Conservation (phyloP, 257 asterid species). For the Solanum sitiens region DNA sequence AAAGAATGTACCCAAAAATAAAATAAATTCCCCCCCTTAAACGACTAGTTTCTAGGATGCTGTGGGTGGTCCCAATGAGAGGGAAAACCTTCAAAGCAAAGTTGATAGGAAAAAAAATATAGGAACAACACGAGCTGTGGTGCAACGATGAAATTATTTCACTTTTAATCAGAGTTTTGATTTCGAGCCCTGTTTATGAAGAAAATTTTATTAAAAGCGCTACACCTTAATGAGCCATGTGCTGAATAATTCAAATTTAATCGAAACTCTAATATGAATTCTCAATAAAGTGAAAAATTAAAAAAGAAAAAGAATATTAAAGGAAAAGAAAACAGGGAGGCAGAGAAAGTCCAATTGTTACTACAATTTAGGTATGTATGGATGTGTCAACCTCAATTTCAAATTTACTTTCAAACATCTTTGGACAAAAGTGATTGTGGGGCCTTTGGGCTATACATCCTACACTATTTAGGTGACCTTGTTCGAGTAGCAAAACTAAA, state of each 20-base stretch:
- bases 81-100: neutral
- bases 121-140: neutral
- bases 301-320: no score
- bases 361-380: neutral
- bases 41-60: neutral
- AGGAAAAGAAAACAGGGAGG: neutral
- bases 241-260: no score
- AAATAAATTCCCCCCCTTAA: neutral
- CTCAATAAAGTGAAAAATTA: no score
- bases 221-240: neutral
- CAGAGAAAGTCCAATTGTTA: neutral
- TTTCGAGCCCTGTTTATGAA: no score
- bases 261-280: fast-evolving
- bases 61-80: neutral
- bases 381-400: neutral
- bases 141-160: no score
- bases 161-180: no score
- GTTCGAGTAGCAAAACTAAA: neutral
- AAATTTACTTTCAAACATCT: neutral
- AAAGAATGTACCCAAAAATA: neutral
- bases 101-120: neutral
- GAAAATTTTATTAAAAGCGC: no score
- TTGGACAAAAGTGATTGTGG: neutral
- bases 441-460: neutral
- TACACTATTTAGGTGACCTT: neutral